Base-by-base conservation (phyloP, 345 rosid species). In the Hevea brasiliensis region DNA sequence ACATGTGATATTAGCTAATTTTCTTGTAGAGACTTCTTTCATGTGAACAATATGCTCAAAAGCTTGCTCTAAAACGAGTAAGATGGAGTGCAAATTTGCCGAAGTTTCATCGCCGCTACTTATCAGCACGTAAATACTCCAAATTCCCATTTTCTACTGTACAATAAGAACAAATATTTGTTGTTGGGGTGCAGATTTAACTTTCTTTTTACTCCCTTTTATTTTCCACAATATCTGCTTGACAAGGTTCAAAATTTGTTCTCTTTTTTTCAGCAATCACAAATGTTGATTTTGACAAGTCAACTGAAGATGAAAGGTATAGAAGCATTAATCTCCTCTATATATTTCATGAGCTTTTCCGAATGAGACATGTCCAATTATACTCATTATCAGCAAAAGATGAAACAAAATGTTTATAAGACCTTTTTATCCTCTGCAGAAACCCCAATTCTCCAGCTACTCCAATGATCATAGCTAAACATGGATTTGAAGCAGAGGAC, bases 71-170 rank as follows among this genome's bases (percentile, higher is more conserved):
- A 21, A 74, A 70, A 44, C 77, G 80, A 71, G 56, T 82, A 7
- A 41, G 70, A 61, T 87, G 93, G 93, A 81, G 35, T 51, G 62
- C 84, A 1, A 78, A 11, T 65, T 45, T 79, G 68, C 88, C 91
- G 1, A 81, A 70, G 51, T 73, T 81, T 65, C 84, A 84, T 70
- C 76, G 80, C 45, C 87, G 90, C 27, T 87, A 84, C 75, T 74
- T 88, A 63, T 76, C 85, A n/a, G 67, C 87, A 13, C 72, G 89
- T 85, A 76, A 60, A 27, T 35, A 17, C 37, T 42, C 35, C 32
- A 6, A 24, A 48, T 47, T 4, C 37, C 15, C 1, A 1, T 41
- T 57, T 32, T 9, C 14, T 37, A 20, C 4, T 37, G 15, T 61
- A 10, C 37, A 32, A 32, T 32, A 32, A 32, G 37, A 32, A 32